These are phyloP conservation scores for Citrus inodora DNA, from an alignment of 345 rosid genomes.

Conservation along the genomic window DNA sequence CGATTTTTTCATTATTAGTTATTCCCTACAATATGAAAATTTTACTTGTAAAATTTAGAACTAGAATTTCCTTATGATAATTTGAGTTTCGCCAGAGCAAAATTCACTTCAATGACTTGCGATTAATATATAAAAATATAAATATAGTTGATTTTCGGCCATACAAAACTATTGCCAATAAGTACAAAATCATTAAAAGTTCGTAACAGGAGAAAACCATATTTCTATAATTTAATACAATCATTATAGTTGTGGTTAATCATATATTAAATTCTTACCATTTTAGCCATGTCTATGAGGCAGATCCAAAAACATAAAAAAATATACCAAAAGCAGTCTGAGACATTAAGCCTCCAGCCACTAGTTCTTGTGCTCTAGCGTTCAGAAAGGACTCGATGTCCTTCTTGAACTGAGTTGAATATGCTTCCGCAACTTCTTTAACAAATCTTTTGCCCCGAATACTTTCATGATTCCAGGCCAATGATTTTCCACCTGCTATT, in stretches of 20 bases:
- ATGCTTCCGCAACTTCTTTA: slow-evolving; percentile 11
- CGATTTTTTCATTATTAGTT: not conserved
- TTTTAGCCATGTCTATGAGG: slow-evolving; percentile 3
- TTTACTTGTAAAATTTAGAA: not conserved
- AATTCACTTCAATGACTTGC: no score
- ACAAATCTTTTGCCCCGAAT: not conserved
- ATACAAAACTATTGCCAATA: no score
- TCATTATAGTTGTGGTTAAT: no score
- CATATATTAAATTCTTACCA: not conserved
- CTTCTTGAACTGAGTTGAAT: slow-evolving; percentile 8
- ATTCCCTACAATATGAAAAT: slow-evolving; percentile 10
- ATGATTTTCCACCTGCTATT: no score
- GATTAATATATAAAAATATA: no score
- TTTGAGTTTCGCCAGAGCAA: no score
- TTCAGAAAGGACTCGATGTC: slow-evolving; percentile 15
- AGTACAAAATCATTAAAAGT: no score
- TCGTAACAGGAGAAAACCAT: no score
- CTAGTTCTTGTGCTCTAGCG: slow-evolving; percentile 22
- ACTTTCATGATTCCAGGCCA: no score
- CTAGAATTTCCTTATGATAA: no score
- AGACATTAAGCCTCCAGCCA: slow-evolving; percentile 15
- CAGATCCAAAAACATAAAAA: slow-evolving; percentile 4
- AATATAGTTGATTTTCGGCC: no score
- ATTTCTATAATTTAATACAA: no score
- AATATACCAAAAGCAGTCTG: not conserved